These are phyloP conservation scores for Aquilaria yunnanensis DNA, from an alignment of 345 rosid genomes.

Conservation along the genomic window DNA sequence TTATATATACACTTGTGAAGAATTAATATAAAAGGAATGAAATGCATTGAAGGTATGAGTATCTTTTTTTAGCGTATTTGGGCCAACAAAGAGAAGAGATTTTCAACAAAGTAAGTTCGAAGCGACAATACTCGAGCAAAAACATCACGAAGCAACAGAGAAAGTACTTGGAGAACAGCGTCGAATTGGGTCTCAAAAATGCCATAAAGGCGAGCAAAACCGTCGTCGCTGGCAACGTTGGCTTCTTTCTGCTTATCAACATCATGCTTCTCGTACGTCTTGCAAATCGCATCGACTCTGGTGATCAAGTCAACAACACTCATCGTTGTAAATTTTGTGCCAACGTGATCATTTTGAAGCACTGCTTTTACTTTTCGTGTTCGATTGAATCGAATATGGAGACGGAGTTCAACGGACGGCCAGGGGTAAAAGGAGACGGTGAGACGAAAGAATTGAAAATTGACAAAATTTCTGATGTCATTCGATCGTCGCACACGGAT, in stretches of 20 bases:
- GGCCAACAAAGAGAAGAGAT: too few species aligned
- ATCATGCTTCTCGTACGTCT: constrained; percentile 59
- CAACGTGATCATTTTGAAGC: too few species aligned
- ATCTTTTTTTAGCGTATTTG: constrained; percentile 28
- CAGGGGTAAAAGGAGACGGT: background rate
- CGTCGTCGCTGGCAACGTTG: constrained; percentile 52
- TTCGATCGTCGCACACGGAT: constrained; percentile 14
- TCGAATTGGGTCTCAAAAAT: constrained; percentile 40
- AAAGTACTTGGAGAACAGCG: constrained; percentile 30
- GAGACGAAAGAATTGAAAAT: background rate
- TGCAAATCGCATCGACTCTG: constrained; percentile 56
- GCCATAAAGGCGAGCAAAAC: constrained; percentile 54
- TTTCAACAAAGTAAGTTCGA: background rate
- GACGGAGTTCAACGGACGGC: background rate
- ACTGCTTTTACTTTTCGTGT: background rate
- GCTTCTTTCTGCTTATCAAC: constrained; percentile 48
- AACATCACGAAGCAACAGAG: background rate
- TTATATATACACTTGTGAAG: too few species aligned
- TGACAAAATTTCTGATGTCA: background rate
- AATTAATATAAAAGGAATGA: too few species aligned
- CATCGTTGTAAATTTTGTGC: constrained; percentile 15
- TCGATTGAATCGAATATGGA: background rate
- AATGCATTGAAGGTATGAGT: too few species aligned
- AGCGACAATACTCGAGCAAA: background rate
- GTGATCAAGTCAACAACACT: constrained; percentile 53